phyloP scores from a whole-genome alignment of 2,329 filamentous ascomycete species.

The Sphaerulina vaccinii region DNA sequence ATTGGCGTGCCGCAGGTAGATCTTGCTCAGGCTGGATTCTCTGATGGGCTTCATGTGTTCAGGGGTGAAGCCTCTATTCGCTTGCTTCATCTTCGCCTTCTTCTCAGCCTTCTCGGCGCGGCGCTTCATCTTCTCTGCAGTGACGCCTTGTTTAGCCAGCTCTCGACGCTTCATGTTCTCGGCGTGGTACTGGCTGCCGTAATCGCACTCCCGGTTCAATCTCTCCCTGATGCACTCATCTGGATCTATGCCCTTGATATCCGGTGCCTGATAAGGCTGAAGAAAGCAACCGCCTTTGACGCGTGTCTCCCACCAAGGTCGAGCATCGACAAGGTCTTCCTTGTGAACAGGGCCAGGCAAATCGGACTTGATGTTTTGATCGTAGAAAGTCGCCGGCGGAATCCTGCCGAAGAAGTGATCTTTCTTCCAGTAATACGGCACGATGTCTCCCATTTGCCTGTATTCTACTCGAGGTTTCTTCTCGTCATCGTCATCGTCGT shows the following conservation, averaged over 20 bases:
- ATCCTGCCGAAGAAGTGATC: slow-evolving; percentile 23
- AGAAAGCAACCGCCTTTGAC: slow-evolving; percentile 22
- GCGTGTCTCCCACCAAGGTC: slow-evolving; percentile 37
- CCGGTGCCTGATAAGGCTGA: slow-evolving; percentile 20
- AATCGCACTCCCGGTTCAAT: slow-evolving; percentile 28
- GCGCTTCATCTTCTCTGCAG: slow-evolving; percentile 21
- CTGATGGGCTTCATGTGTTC: slow-evolving; percentile 12
- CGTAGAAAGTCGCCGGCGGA: slow-evolving; percentile 33
- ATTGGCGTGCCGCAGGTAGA: slow-evolving; percentile 52
- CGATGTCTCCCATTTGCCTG: slow-evolving; percentile 28
- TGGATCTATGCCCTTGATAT: slow-evolving; percentile 31
- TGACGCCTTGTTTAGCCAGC: slow-evolving; percentile 29
- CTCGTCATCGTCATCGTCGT: slow-evolving; percentile 7
- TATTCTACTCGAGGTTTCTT: slow-evolving; percentile 4
- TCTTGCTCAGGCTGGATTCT: neutral
- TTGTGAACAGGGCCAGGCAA: slow-evolving; percentile 29
- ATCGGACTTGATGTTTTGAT: slow-evolving; percentile 24
- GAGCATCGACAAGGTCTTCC: slow-evolving; percentile 26
- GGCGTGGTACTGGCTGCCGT: slow-evolving; percentile 27
- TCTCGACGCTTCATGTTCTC: slow-evolving; percentile 29
- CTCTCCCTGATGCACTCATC: slow-evolving; percentile 28
- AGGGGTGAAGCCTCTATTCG: slow-evolving; percentile 8
- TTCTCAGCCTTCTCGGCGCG: slow-evolving; percentile 20
- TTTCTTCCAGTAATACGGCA: slow-evolving; percentile 36
- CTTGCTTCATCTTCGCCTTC: slow-evolving; percentile 9